A percentile compares a stretch with the other conserved stretches of the same genome.
Conservation (phyloP, 768 basidiomycete species). For the Amanita thiersii region DNA sequence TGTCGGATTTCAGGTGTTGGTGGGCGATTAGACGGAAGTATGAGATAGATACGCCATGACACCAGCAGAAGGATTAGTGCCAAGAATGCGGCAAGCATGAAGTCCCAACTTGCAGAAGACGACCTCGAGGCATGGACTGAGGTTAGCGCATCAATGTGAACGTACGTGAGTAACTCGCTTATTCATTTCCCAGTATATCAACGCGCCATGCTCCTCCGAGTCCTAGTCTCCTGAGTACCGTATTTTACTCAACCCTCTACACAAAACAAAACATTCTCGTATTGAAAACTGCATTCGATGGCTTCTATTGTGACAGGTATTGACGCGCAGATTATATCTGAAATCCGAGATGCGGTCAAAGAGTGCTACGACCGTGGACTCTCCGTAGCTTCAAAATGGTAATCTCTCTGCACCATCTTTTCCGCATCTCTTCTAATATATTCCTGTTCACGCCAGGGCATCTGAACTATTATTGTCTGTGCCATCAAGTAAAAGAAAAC, state of each 20-base stretch:
- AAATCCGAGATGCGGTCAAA: constrained; percentile 52
- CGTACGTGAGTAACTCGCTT: too few relatives aligned
- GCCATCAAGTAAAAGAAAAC: constrained; percentile 36
- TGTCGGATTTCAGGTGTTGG: constrained; percentile 1
- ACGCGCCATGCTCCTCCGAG: too few relatives aligned
- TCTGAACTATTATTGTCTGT: constrained; percentile 67
- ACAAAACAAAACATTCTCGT: not conserved
- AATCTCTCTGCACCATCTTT: constrained; percentile 14
- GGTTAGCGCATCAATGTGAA: too few relatives aligned
- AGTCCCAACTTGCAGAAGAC: too few relatives aligned
- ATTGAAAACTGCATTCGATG: not conserved
- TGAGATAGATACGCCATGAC: constrained; percentile 22
- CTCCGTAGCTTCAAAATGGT: constrained; percentile 73
- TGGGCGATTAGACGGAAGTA: constrained; percentile 15
- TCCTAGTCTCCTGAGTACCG: too few relatives aligned
- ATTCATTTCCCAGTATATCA: too few relatives aligned
- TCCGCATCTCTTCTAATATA: constrained; percentile 9
- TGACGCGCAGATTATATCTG: constrained; percentile 33
- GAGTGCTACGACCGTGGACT: constrained; percentile 74
- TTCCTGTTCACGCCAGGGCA: constrained; percentile 40
- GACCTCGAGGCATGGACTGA: too few relatives aligned
- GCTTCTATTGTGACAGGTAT: constrained; percentile 1
- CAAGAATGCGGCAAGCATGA: not conserved
- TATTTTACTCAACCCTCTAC: not conserved
- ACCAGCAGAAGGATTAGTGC: constrained; percentile 8